Evolutionary conservation across 805 yeast genomes (phyloP).

Genomic region (Saccharomycopsis sp.): DNA sequence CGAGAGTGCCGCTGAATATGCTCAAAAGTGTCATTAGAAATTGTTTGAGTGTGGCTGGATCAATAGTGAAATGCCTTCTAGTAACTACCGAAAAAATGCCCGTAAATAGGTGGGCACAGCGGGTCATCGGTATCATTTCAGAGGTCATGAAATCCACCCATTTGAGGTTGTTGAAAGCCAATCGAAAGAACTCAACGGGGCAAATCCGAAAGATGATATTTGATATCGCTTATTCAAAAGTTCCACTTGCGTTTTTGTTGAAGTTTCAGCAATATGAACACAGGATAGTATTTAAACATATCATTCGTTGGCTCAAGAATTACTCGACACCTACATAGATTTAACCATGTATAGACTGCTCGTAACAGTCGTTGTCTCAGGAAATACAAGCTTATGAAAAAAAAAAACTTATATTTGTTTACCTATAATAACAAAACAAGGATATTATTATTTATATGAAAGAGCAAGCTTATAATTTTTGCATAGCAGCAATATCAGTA

Average conservation of each 20-base stretch:
- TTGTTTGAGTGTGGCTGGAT: neutral
- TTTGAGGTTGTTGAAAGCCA: neutral
- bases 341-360: too few species aligned
- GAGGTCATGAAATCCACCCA: neutral
- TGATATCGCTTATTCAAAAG: neutral
- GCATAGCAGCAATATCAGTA: conserved; percentile 98
- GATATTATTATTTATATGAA: neutral
- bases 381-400: too few species aligned
- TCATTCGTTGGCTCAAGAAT: neutral
- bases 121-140: neutral
- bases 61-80: neutral
- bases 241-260: neutral
- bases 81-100: too few species aligned
- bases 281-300: neutral
- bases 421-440: neutral
- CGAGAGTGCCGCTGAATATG: neutral
- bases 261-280: neutral
- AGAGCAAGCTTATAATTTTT: conserved; percentile 67
- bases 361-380: too few species aligned
- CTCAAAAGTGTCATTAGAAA: neutral
- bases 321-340: neutral
- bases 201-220: neutral
- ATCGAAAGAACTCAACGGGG: neutral
- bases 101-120: neutral
- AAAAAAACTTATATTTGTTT: neutral